Percentiles rank a stretch among this genome's conserved stretches.
Evolutionary conservation across 1,139 yeast genomes (phyloP).

Genomic region (Barnettozyma hawaiiensis): DNA sequence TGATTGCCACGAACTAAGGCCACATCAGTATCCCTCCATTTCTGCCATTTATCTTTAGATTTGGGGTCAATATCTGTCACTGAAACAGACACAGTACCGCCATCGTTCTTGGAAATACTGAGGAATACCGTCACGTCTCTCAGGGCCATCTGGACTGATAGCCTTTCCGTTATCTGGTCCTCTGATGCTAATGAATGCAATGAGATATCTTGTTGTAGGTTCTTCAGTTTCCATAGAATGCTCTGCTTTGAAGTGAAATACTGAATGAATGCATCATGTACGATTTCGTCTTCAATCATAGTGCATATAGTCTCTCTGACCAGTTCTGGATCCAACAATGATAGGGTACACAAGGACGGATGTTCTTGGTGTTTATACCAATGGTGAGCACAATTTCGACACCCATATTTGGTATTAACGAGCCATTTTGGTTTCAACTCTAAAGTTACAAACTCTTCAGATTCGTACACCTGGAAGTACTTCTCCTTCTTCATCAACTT

Average conservation of each 20-base stretch:
- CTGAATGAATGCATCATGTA: slow-evolving; percentile 1
- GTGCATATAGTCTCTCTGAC: not conserved
- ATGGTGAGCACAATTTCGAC: slow-evolving; percentile 41
- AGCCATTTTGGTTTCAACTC: slow-evolving; percentile 47
- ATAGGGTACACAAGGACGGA: slow-evolving; percentile 32
- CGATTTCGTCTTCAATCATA: slow-evolving; percentile 2
- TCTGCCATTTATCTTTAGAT: slow-evolving; percentile 22
- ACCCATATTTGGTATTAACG: slow-evolving; percentile 25
- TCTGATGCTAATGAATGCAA: slow-evolving; percentile 9
- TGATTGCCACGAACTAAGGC: slow-evolving; percentile 14
- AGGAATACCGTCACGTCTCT: slow-evolving; percentile 34
- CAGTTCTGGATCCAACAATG: slow-evolving; percentile 23
- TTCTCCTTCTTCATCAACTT: slow-evolving; percentile 7
- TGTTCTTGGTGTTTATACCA: slow-evolving; percentile 24
- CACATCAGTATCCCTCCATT: slow-evolving; percentile 30
- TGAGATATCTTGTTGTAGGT: slow-evolving; percentile 15
- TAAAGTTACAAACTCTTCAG: slow-evolving; percentile 9
- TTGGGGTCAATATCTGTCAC: slow-evolving; percentile 36
- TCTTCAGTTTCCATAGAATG: slow-evolving; percentile 9
- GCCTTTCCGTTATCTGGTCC: slow-evolving; percentile 19
- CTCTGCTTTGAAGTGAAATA: slow-evolving; percentile 11
- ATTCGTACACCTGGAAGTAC: slow-evolving; percentile 13
- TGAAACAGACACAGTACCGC: slow-evolving; percentile 1
- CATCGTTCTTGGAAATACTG: not conserved
- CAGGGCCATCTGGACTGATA: slow-evolving; percentile 33